Evolutionary conservation across 768 basidiomycete species (phyloP), one percentile per base, ranked within the genome.

Genomic region (Auriscalpium orientale): DNA sequence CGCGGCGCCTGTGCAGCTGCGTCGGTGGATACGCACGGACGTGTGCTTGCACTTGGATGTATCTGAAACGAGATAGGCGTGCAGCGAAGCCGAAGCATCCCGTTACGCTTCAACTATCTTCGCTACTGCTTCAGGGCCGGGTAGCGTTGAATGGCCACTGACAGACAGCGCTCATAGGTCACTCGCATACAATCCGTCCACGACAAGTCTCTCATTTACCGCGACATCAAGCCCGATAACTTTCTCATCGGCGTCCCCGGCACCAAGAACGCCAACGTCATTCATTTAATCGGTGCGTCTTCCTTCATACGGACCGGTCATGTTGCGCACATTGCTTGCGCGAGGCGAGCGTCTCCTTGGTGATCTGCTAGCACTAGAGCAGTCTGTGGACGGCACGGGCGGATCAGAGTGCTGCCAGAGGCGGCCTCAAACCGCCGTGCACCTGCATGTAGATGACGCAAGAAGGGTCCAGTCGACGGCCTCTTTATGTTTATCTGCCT

Each of bases 191-290:
- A 99, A 72, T 86, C 92, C 11, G 90, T 99, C 59, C 95, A 99
- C 71, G 95, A 98, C 70, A 98, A 98, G 77, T 97, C 92, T 58
- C 80, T 98, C 67, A 98, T 98, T 66, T 98, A 95, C 73, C 88
- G 95, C 62, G 97, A 98, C 70, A 98, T 99, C 78, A 98, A 98
- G 68, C 95, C 95, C 37, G 95, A 99, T 73, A 98, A 98, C 74
- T 99, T 99, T 73, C 78, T 99, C 61, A 91, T 99, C 69, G 97
- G 95, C 57, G 91, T 95, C 12, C 87, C 94, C 20, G 83, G 83
- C 18, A 94, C 89, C 36, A 97, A 94, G 76, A 91, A 78, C 44
- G 92, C 94, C 48, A 95, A 95, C 68, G 77, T 80, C 8, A 82
- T 92, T 61, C 87, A 91, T 70, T 84, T 95, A 58, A 95, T 91